Conservation (phyloP, 1,284 basidiomycete species). For the Sparassis latifolia region DNA sequence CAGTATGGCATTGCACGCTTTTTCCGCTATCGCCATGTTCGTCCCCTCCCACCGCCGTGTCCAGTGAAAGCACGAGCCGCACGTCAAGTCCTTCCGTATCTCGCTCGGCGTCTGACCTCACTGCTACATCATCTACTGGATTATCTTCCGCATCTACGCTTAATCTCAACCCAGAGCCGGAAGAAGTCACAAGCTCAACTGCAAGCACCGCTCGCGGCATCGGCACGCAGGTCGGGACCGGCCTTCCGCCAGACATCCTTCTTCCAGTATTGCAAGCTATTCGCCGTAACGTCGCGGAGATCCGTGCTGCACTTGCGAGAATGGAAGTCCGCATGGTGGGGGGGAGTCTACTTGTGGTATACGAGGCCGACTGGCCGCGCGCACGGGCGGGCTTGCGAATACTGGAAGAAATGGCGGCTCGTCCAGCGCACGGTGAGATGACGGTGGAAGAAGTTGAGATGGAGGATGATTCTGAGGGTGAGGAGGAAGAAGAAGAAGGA, state of each 20-base stretch:
- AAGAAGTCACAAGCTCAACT: too few relatives aligned
- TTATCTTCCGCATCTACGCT: neutral
- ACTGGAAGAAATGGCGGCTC: slow-evolving; percentile 36
- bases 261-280: slow-evolving; percentile 57
- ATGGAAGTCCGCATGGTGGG: slow-evolving; percentile 81
- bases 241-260: slow-evolving; percentile 52
- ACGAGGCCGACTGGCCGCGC: slow-evolving; percentile 63
- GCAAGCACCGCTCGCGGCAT: neutral
- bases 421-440: slow-evolving; percentile 18
- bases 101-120: neutral
- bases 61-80: too few relatives aligned
- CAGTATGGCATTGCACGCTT: slow-evolving; percentile 71
- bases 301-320: slow-evolving; percentile 44
- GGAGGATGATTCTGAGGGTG: slow-evolving; percentile 30
- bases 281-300: slow-evolving; percentile 48
- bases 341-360: slow-evolving; percentile 75
- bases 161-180: too few relatives aligned
- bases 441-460: slow-evolving; percentile 19
- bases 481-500: slow-evolving; percentile 35
- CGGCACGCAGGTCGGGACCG: slow-evolving; percentile 19
- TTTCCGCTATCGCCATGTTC: slow-evolving; percentile 47
- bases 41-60: slow-evolving; percentile 1
- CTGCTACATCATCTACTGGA: neutral
- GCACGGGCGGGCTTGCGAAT: slow-evolving; percentile 34
- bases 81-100: too few relatives aligned